Evolutionary conservation across 768 basidiomycete species (phyloP), one percentile per base, ranked within the genome.

Genomic region (Lactarius sp.): DNA sequence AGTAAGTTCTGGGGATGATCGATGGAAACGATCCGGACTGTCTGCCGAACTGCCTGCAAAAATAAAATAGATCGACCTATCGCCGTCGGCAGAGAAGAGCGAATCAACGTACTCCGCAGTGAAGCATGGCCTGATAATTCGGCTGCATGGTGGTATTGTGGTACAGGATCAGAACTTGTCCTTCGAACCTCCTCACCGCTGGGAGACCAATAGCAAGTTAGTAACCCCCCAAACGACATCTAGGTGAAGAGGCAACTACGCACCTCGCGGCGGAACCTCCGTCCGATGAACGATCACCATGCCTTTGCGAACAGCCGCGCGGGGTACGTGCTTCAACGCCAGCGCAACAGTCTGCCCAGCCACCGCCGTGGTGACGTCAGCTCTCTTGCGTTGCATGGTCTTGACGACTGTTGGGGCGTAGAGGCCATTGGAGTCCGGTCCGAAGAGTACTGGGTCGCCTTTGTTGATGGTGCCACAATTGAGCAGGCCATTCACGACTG

Each of bases 291-390:
- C 86, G 50, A 98, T 77, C 3, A 97, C 92, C 95, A 96, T 95
- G 13, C 95, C 96, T 75, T 98, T 98, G 63, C 96, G 79, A 9
- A 98, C 85, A 22, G 86, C 84, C 8, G 85, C 82, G 59, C 92
- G 78, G 59, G 88, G 81, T 62, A 97, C 87, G 51, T 92, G 83
- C 78, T 98, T 99, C 34, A 99, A 75, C 4, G 96, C 97, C 59
- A 97, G 79, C 8, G 92, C 91, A 20, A 99, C 94, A 54, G 91
- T 92, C 76, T 99, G 97, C 2, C 97, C 97, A 6, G 97, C 97
- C 70, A 98, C 95, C 0, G 92, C 97, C 14, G 81, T 81, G 16
- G 79, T 79, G 3, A 99, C 93, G 59, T 87, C 80, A 22, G 90
- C 94, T 39, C 91, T 77, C 74, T 98, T 99, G 62, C 95, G 83